phyloP scores from a whole-genome alignment of 169 alveolate species.

The Plasmodium fragile region DNA sequence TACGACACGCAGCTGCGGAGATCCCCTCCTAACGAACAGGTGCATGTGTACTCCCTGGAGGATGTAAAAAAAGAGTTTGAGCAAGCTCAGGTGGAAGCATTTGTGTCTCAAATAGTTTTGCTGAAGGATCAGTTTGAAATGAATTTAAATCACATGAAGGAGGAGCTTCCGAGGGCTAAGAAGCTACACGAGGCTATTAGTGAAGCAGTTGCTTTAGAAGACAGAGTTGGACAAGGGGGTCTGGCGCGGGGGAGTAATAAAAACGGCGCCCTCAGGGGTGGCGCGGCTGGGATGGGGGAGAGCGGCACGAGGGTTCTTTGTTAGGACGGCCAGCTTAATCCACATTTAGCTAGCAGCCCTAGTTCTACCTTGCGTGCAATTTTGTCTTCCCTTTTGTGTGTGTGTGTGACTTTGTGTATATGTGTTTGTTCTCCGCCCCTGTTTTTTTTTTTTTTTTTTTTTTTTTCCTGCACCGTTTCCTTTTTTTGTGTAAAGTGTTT shows the following conservation, averaged over 20 bases:
- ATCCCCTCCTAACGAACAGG: conserved; percentile 69
- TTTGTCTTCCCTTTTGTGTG: too few species aligned
- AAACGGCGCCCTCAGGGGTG: not conserved
- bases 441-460: too few species aligned
- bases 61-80: conserved; percentile 39
- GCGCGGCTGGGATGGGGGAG: not conserved
- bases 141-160: conserved; percentile 16
- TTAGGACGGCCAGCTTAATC: not conserved
- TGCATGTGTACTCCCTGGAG: conserved; percentile 51
- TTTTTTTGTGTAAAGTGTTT: not conserved
- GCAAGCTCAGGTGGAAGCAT: conserved; percentile 36
- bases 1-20: conserved; percentile 66
- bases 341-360: not conserved
- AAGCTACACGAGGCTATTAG: conserved; percentile 6
- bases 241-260: not conserved
- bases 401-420: not conserved
- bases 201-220: not conserved
- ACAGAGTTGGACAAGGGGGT: not conserved
- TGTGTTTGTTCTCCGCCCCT: too few species aligned
- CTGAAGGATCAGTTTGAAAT: conserved; percentile 33
- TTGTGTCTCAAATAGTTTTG: conserved; percentile 20
- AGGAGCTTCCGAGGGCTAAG: conserved; percentile 17
- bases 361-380: not conserved
- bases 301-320: conserved; percentile 8
- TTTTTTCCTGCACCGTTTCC: not conserved